Percentiles rank a stretch among this genome's conserved stretches.
Evolutionary conservation across 2,329 filamentous ascomycete species (phyloP).

Genomic region (Akanthomyces lecanii): DNA sequence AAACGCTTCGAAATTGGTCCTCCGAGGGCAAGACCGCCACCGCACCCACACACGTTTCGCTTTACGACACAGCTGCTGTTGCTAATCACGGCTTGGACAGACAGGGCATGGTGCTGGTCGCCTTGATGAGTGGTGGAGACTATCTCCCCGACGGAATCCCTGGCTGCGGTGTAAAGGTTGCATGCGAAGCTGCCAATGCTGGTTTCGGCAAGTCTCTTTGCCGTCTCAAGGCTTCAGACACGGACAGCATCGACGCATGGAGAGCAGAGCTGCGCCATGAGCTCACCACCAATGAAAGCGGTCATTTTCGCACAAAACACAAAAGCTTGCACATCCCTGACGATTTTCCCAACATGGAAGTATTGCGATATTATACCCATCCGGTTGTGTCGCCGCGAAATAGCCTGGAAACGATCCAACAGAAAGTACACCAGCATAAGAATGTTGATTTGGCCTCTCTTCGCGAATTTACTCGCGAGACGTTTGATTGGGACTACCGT

Average conservation of each 20-base stretch:
- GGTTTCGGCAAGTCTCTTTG: constrained; percentile 79
- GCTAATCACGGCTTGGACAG: constrained; percentile 62
- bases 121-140: constrained; percentile 92
- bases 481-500: constrained; percentile 80
- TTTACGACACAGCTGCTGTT: constrained; percentile 67
- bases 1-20: constrained; percentile 78
- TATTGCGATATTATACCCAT: constrained; percentile 82
- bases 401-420: constrained; percentile 26
- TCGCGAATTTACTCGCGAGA: constrained; percentile 69
- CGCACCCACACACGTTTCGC: constrained; percentile 76
- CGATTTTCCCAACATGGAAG: constrained; percentile 72
- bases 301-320: constrained; percentile 73
- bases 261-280: constrained; percentile 68
- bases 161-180: constrained; percentile 81
- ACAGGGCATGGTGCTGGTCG: constrained; percentile 89
- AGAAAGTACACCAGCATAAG: constrained; percentile 18
- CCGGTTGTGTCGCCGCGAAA: constrained; percentile 73
- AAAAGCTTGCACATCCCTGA: constrained; percentile 71
- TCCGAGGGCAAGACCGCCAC: constrained; percentile 64
- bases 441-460: constrained; percentile 45
- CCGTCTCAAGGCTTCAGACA: constrained; percentile 56
- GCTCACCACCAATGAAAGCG: constrained; percentile 76
- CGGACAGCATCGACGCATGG: constrained; percentile 62
- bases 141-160: constrained; percentile 86
- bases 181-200: constrained; percentile 83